Base-by-base conservation (phyloP, 768 basidiomycete genomes). In the Trametes punicea region DNA sequence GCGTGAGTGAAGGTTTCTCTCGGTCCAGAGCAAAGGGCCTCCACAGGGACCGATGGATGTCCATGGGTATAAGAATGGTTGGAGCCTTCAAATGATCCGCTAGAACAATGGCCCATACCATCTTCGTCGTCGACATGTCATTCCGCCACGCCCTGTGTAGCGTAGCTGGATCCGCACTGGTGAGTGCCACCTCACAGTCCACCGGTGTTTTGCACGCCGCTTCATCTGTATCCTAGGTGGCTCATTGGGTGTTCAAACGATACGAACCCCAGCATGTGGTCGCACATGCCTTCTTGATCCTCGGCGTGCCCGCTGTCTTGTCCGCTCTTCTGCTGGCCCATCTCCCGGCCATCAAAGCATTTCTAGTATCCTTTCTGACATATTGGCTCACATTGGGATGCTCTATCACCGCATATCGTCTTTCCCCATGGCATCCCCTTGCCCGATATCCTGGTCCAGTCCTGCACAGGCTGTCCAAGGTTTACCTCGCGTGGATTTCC, bases 341-440 rank as follows among this genome's bases (percentile, higher is more conserved):
- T 23, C 33, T 59, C 21, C 34, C 60, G 25, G 23, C 23, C 13
- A 21, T 46, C 42, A 51, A 38, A 20, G 55, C 61, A 6, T 16
- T 57, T 15, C 15, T 44, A 30, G 51, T 46, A 38, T 30, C 63
- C 18, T 55, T 55, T 45, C 7, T 29, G 16, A 55, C 50, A 15
- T 65, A 56, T 25, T 61, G 49, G 49, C 21, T 40, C 9, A 53
- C 62, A 5, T 54, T 65, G 11, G 34, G 31, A 9, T 44, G 38
- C 26, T 65, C 62, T 13, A 45, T 65, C n/a, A 11, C 33, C 26
- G 4, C 38, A 4, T 65, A 65, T 46, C 64, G 64, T 6, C 29
- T 62, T n/a, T 61, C 64, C 11, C 64, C 64, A 13, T 59, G 60
- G 51, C 64, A 65, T 33, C 64, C 64, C 25, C 60, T 65, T 7